Base-by-base conservation (phyloP, 768 basidiomycete genomes). In the Serendipita vermifera region DNA sequence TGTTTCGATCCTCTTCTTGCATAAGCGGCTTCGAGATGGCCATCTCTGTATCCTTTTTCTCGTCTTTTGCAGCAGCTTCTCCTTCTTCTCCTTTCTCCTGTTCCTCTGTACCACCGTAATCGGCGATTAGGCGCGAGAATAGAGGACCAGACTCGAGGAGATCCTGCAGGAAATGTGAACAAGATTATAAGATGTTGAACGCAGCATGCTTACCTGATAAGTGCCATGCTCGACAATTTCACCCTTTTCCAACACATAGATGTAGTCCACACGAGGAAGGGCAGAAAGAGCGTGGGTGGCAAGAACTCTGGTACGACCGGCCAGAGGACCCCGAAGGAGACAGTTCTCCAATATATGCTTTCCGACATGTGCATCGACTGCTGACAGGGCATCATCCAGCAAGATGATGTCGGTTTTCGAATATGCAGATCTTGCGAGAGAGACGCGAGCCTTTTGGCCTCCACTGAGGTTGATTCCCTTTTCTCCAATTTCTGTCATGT, bases 381-480 rank as follows among this genome's bases (percentile, higher is more conserved):
- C 86, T 33, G 81, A 80, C 32, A 90, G 75, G 14, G 87, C 83
- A 64, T 92, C 88, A 63, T 92, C 87, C 27, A 90, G 73, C 13
- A 90, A 75, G 38, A 87, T 79, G 55, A 90, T 75, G 57, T 87
- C 83, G 1, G 83, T 74, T 0, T 75, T 69, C 2, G 84, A 81
- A 63, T 89, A 92, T 1, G 82, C 82, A 0, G 85, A 85, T 26
- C 88, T 72, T 0, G 87, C 88, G 22, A 88, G 69, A 1, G 81
- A 82, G 3, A 87, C 76, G n/a, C 84, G 80, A 35, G 83, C 82
- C 77, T 83, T 62, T n/a, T 64, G 59, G 22, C 60, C 63, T 73
- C 81, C 81, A 59, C 78, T 80, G 35, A 82, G 67, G 66, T 79
- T 82, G 60, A 83, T 81, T 0, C 86, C 87, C 63, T 82, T 82